Conservation (phyloP, 2,329 filamentous ascomycete genomes). For the Xylariales sp. region DNA sequence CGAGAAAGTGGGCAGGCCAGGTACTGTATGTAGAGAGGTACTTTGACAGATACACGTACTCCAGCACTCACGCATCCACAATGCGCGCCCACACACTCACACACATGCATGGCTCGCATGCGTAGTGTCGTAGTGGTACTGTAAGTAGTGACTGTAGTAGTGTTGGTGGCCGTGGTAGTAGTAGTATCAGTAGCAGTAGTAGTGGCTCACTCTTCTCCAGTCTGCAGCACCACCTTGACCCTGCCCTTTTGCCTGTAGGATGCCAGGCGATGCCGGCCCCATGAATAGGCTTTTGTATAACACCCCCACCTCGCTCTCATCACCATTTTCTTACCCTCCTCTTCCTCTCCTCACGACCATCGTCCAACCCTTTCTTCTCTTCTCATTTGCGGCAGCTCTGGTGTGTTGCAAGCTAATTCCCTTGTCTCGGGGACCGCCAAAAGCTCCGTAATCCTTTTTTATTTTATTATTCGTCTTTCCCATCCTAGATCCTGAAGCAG, state of each 20-base stretch:
- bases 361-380: slow-evolving; percentile 56
- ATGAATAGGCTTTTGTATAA: slow-evolving; percentile 30
- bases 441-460: slow-evolving; percentile 42
- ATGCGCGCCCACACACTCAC: too few relatives aligned
- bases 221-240: too few relatives aligned
- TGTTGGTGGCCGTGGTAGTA: too few relatives aligned
- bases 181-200: too few relatives aligned
- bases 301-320: slow-evolving; percentile 42
- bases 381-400: slow-evolving; percentile 53
- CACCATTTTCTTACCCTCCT: slow-evolving; percentile 41
- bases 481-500: too few relatives aligned
- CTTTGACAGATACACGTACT: too few relatives aligned
- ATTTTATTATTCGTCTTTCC: slow-evolving; percentile 38
- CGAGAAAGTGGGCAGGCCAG: neutral
- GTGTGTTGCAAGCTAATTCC: slow-evolving; percentile 59
- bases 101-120: too few relatives aligned
- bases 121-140: too few relatives aligned
- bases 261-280: slow-evolving; percentile 10
- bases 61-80: too few relatives aligned
- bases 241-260: too few relatives aligned
- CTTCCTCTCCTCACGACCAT: slow-evolving; percentile 51
- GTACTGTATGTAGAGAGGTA: neutral
- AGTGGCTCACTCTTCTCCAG: too few relatives aligned
- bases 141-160: too few relatives aligned
- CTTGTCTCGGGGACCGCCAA: slow-evolving; percentile 52